These are phyloP conservation scores for Wickerhamomyces sydowiorum DNA, from an alignment of 805 yeast genomes.

Conservation along the genomic window DNA sequence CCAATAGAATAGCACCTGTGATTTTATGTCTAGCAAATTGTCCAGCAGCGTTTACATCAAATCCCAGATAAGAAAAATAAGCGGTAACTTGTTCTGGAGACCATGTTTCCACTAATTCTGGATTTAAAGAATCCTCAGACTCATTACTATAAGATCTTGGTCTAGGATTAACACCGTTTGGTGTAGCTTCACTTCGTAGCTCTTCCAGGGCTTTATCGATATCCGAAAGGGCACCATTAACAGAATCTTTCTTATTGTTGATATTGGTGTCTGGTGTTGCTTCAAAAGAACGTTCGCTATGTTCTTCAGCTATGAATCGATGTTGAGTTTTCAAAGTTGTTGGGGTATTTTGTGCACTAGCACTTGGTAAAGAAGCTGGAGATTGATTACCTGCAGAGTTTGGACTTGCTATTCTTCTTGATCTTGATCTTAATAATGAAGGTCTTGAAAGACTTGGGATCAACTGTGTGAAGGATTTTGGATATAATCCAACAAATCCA, in stretches of 20 bases:
- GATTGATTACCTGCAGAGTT: conserved; percentile 12
- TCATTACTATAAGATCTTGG: conserved; percentile 4
- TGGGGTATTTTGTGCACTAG: conserved; percentile 6
- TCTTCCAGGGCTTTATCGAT: conserved; percentile 72
- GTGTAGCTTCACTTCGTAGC: conserved; percentile 31
- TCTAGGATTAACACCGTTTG: conserved; percentile 6
- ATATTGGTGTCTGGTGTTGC: neutral
- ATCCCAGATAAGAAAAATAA: conserved; percentile 68
- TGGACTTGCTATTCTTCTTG: conserved; percentile 42
- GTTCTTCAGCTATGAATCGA: conserved; percentile 4
- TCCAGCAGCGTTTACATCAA: conserved; percentile 68
- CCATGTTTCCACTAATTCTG: conserved; percentile 58
- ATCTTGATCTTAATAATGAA: conserved; percentile 48
- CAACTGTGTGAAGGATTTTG: conserved; percentile 77
- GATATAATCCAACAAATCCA: conserved; percentile 80
- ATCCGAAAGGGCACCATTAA: conserved; percentile 56
- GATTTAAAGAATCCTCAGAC: conserved; percentile 34
- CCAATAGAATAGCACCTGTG: conserved; percentile 79
- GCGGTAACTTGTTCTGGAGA: conserved; percentile 79
- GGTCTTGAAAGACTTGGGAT: conserved; percentile 33
- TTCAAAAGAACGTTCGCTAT: conserved; percentile 1
- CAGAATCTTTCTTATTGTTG: conserved; percentile 19
- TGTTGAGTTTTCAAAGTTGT: conserved; percentile 2
- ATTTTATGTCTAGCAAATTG: conserved; percentile 85
- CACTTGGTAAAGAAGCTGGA: conserved; percentile 6